Conservation (phyloP, 495 filamentous ascomycete genomes). For the Massariosphaeria phaeospora region DNA sequence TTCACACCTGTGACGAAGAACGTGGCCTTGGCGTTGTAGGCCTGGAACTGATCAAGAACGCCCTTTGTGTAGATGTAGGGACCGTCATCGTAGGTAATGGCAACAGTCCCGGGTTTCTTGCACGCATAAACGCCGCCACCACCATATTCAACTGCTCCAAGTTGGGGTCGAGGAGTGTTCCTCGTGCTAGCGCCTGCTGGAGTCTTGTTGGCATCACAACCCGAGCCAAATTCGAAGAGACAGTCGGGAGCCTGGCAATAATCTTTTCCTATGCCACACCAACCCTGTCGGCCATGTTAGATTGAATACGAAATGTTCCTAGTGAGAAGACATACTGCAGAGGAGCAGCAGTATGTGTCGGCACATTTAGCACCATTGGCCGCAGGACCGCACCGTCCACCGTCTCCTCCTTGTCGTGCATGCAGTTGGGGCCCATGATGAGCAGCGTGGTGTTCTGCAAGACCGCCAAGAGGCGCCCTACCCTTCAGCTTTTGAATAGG, state of each 20-base stretch:
- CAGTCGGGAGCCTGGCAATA: slow-evolving; percentile 69
- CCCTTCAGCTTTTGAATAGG: slow-evolving; percentile 5
- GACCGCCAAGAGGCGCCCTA: slow-evolving; percentile 1
- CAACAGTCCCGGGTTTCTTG: slow-evolving; percentile 56
- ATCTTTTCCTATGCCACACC: slow-evolving; percentile 55
- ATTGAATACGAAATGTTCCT: not conserved
- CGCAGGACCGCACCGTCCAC: slow-evolving; percentile 16
- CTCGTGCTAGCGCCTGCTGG: slow-evolving; percentile 60
- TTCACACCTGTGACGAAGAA: slow-evolving; percentile 78
- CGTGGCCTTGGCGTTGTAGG: slow-evolving; percentile 62
- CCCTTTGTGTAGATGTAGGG: slow-evolving; percentile 64
- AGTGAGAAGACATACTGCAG: not conserved
- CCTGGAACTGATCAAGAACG: slow-evolving; percentile 62
- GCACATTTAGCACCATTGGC: slow-evolving; percentile 16
- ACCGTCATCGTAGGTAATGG: slow-evolving; percentile 75
- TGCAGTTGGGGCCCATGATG: slow-evolving; percentile 1
- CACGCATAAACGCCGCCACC: slow-evolving; percentile 64
- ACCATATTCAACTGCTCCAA: slow-evolving; percentile 48
- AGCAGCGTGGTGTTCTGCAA: not conserved
- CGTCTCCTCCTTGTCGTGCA: slow-evolving; percentile 17
- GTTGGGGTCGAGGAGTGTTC: slow-evolving; percentile 52
- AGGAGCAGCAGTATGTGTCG: slow-evolving; percentile 20
- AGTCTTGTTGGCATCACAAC: slow-evolving; percentile 62
- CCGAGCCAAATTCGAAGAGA: slow-evolving; percentile 59
- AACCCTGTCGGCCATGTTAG: slow-evolving; percentile 4